Base-by-base conservation (phyloP, 2,329 filamentous ascomycete species). In the Fusarium compactum region DNA sequence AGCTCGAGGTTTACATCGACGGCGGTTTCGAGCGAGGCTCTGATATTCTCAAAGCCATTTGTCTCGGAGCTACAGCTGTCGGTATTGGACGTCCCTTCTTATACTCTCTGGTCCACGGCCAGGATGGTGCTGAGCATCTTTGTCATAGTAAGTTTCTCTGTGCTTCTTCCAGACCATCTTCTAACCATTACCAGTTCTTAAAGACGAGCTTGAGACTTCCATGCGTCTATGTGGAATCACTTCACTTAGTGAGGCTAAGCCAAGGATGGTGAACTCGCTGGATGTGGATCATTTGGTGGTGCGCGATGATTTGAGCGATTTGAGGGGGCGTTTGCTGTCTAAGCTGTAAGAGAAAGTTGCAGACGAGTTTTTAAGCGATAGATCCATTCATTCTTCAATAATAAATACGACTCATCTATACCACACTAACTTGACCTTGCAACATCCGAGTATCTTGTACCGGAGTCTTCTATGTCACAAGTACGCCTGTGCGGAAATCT, bases 1-100 rank as follows among this genome's bases (percentile, higher is more conserved):
- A 78, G 45, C 80, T 88, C 70, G 85, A 88, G 58, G 78, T 88
- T 0, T 85, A 85, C 51, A 80, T 88, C 18, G 86, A 88, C 62
- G 85, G 85, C 20, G 86, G 86, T 1, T 83, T 88, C 57, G 81
- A 83, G 25, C 81, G 86, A 5, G 86, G 86, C 0, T 84, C 84
- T 0, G 86, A 88, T 58, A 83, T 88, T 15, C 76, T 88, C 18
- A 88, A 88, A 64, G 84, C 84, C 4, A 74, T 88, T 5, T 84
- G 83, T 34, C 77, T 88, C 0, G 86, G 86, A 1, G 86, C 85
- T 3, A 86, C 82, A 0, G 85, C 85, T 5, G 86, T 87, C 4
- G 85, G 86, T 0, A 81, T 88, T 53, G 86, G 85, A 0, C 77
- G 86, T 11, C 85, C 85, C 16, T 85, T 84, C 58, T 73, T 88